A percentile compares a stretch with the other conserved stretches of the same genome.
Conservation (phyloP, 2,329 filamentous ascomycete species). For the Paramyrothecium roridum region DNA sequence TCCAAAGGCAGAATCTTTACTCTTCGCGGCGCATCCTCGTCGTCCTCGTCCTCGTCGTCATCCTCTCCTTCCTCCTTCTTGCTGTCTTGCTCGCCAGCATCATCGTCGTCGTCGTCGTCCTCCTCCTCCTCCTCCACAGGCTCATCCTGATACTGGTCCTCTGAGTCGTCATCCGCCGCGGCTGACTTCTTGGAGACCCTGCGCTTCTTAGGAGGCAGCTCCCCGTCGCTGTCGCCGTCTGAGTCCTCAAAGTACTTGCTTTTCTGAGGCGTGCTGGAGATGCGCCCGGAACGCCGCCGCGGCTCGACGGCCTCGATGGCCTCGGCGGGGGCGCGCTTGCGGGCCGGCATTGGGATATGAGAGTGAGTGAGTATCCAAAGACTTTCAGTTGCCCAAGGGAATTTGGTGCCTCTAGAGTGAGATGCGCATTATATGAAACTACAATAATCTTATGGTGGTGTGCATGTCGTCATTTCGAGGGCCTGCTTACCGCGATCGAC, state of each 20-base stretch:
- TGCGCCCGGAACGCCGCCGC: constrained; percentile 45
- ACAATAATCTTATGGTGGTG: neutral
- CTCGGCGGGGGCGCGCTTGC: constrained; percentile 32
- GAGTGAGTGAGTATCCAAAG: neutral
- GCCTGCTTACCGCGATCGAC: constrained; percentile 12
- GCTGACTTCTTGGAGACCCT: constrained; percentile 17
- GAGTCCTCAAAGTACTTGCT: constrained; percentile 49
- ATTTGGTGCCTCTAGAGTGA: neutral
- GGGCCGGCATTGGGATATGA: constrained; percentile 29
- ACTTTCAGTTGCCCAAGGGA: neutral
- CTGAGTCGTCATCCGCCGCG: constrained; percentile 14
- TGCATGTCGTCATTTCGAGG: constrained; percentile 18
- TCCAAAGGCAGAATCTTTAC: constrained; percentile 31
- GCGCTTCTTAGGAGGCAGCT: constrained; percentile 21
- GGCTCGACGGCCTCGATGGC: constrained; percentile 22
- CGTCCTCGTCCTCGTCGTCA: constrained; percentile 29
- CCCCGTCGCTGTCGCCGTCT: constrained; percentile 17
- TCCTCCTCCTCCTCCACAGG: constrained; percentile 22
- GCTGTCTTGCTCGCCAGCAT: constrained; percentile 16
- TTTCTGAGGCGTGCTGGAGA: constrained; percentile 41
- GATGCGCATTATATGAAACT: neutral
- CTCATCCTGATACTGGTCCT: constrained; percentile 21
- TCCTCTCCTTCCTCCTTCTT: constrained; percentile 24
- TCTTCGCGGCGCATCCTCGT: constrained; percentile 31
- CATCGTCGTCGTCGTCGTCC: constrained; percentile 21